Conservation (phyloP, 1,284 basidiomycete species). For the Sporisorium reilianum region DNA sequence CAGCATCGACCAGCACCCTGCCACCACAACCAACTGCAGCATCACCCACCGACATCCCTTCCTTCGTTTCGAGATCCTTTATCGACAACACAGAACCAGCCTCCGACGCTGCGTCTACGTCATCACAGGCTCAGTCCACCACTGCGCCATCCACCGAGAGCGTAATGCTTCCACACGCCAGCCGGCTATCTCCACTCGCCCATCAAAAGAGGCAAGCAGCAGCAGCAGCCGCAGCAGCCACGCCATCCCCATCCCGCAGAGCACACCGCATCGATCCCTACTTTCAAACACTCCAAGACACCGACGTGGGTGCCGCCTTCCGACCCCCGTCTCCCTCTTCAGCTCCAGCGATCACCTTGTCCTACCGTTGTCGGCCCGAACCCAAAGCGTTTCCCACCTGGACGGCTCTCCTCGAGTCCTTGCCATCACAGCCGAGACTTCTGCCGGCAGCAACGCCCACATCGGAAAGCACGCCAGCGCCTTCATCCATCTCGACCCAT, state of each 20-base stretch:
- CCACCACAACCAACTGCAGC: neutral
- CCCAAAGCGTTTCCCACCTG: slow-evolving; percentile 30
- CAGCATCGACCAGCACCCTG: slow-evolving; percentile 1
- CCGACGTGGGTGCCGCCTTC: slow-evolving; percentile 28
- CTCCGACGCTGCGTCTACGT: neutral
- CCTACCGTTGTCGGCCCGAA: slow-evolving; percentile 40
- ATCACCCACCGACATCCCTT: slow-evolving; percentile 4
- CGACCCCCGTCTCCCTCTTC: slow-evolving; percentile 41
- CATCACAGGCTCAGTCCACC: neutral
- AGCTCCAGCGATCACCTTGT: slow-evolving; percentile 51
- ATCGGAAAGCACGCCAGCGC: slow-evolving; percentile 29
- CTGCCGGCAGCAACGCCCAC: slow-evolving; percentile 14
- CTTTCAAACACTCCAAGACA: slow-evolving; percentile 23
- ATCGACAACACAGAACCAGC: slow-evolving; percentile 5
- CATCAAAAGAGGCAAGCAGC: slow-evolving; percentile 21
- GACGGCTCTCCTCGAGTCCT: slow-evolving; percentile 23
- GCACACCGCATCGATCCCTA: slow-evolving; percentile 12
- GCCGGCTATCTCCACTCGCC: slow-evolving; percentile 19
- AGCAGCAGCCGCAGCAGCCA: slow-evolving; percentile 4
- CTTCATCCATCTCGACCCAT: slow-evolving; percentile 41
- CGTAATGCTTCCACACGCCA: slow-evolving; percentile 12
- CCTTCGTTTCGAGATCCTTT: slow-evolving; percentile 25
- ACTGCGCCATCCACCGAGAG: neutral
- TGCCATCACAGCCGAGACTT: slow-evolving; percentile 17
- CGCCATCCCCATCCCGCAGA: slow-evolving; percentile 1